A percentile compares a stretch with the other conserved stretches of the same genome.
phyloP scores from a whole-genome alignment of 352 stramenopile genomes.

The Phytophthora macrochlamydospora region DNA sequence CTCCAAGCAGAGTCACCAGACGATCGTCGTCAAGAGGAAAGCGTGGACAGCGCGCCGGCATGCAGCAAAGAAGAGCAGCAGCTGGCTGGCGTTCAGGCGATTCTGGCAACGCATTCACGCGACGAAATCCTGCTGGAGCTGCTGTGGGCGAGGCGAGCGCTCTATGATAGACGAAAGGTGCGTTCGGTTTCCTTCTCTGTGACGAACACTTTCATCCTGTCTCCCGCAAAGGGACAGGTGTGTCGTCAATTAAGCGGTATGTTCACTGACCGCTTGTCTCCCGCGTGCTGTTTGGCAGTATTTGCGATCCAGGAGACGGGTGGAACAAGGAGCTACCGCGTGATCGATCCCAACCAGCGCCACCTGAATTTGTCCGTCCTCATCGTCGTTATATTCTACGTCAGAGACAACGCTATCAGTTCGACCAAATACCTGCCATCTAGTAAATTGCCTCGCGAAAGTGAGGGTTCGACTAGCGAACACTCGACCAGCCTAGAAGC shows the following conservation, averaged over 20 bases:
- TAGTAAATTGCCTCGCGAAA: constrained; percentile 6
- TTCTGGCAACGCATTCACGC: constrained; percentile 54
- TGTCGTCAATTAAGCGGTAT: constrained; percentile 9
- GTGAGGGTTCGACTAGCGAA: background rate
- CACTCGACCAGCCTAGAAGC: constrained; percentile 89
- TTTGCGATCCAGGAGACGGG: constrained; percentile 31
- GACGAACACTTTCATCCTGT: background rate
- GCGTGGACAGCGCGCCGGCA: constrained; percentile 10
- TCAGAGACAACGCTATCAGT: constrained; percentile 14
- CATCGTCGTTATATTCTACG: constrained; percentile 19
- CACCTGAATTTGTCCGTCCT: constrained; percentile 1
- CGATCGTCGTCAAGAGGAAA: constrained; percentile 23
- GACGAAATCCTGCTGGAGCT: constrained; percentile 60
- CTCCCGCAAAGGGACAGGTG: constrained; percentile 1
- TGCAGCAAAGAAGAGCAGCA: constrained; percentile 19
- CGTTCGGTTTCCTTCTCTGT: constrained; percentile 1
- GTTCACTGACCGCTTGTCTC: constrained; percentile 18
- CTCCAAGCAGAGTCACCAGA: constrained; percentile 31
- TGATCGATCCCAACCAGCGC: no score
- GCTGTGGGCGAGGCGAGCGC: constrained; percentile 51
- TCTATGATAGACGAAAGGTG: constrained; percentile 55
- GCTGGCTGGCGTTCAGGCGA: constrained; percentile 34
- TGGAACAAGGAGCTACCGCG: constrained; percentile 6
- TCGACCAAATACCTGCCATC: constrained; percentile 13
- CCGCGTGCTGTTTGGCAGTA: constrained; percentile 29